phyloP scores from a whole-genome alignment of 2,329 filamentous ascomycete species.

The Phyllosticta citrichinensis region DNA sequence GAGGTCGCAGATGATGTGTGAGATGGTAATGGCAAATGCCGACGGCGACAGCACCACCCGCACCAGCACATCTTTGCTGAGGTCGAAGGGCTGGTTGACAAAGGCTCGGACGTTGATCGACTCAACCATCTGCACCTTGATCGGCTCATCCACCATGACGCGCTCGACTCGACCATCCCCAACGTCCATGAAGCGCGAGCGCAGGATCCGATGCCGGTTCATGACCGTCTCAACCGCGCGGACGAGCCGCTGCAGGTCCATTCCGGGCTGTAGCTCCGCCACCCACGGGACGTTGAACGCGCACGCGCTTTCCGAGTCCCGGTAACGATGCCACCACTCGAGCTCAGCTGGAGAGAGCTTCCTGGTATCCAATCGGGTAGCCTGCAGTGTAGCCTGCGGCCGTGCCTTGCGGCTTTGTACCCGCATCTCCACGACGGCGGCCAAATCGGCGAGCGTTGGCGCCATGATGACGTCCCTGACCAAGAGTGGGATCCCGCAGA shows the following conservation, averaged over 20 bases:
- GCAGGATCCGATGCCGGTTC: slow-evolving; percentile 13
- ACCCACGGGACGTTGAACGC: slow-evolving; percentile 22
- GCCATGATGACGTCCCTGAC: slow-evolving; percentile 14
- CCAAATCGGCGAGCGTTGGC: slow-evolving; percentile 3
- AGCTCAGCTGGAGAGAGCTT: slow-evolving; percentile 14
- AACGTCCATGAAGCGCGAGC: neutral
- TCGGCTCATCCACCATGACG: neutral
- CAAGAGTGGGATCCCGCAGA: slow-evolving; percentile 11
- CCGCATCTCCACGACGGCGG: neutral
- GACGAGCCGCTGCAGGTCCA: slow-evolving; percentile 14
- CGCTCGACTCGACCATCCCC: neutral
- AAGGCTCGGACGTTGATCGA: neutral
- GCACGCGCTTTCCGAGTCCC: slow-evolving; percentile 11
- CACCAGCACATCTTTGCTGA: slow-evolving; percentile 16
- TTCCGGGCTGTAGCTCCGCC: slow-evolving; percentile 2
- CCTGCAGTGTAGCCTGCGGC: neutral
- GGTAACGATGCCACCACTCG: slow-evolving; percentile 17
- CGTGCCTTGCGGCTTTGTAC: neutral
- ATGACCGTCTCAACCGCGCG: slow-evolving; percentile 17
- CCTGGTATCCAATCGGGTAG: neutral
- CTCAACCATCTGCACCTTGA: neutral
- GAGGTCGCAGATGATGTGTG: slow-evolving; percentile 27
- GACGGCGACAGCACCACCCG: slow-evolving; percentile 18
- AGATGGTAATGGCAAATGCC: slow-evolving; percentile 17
- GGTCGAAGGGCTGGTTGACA: slow-evolving; percentile 16